phyloP scores from a whole-genome alignment of 164 flowering plant species.

The Saururus chinensis region DNA sequence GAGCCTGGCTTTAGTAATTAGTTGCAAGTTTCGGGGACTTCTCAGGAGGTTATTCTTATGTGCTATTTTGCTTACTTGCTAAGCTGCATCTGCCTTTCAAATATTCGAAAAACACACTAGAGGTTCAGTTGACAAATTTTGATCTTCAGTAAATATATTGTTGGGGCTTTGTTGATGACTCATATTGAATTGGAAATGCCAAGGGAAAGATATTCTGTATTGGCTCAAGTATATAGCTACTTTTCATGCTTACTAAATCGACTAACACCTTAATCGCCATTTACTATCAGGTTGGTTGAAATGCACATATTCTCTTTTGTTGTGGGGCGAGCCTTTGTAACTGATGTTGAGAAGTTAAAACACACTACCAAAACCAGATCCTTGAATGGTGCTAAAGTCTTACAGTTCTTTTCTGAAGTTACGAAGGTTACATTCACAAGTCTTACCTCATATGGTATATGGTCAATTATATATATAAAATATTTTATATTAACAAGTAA shows the following conservation, averaged over 20 bases:
- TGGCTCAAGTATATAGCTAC: neutral
- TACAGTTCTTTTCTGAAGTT: conserved; percentile 66
- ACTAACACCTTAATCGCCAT: conserved; percentile 12
- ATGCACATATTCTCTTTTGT: conserved; percentile 97
- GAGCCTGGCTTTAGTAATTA: too few relatives aligned
- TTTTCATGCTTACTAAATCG: conserved; percentile 5
- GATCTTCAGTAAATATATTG: too few relatives aligned
- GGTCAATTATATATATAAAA: neutral
- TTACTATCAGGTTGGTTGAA: conserved; percentile 81
- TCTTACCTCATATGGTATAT: neutral
- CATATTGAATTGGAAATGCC: too few relatives aligned
- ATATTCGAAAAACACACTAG: too few relatives aligned
- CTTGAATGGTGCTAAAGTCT: conserved; percentile 48
- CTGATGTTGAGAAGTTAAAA: conserved; percentile 94
- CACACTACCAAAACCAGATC: conserved; percentile 79
- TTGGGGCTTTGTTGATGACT: neutral
- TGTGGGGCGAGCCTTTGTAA: conserved; percentile 99
- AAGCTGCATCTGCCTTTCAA: too few relatives aligned
- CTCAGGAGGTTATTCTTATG: too few relatives aligned
- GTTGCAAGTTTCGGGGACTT: too few relatives aligned
- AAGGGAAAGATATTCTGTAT: neutral
- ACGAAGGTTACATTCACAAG: conserved; percentile 44
- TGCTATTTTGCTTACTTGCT: too few relatives aligned
- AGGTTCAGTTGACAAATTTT: too few relatives aligned
- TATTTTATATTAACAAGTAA: neutral